These are phyloP conservation scores for Acanthamoeba sp. DNA, from an alignment of 208 protist species.

Conservation along the genomic window DNA sequence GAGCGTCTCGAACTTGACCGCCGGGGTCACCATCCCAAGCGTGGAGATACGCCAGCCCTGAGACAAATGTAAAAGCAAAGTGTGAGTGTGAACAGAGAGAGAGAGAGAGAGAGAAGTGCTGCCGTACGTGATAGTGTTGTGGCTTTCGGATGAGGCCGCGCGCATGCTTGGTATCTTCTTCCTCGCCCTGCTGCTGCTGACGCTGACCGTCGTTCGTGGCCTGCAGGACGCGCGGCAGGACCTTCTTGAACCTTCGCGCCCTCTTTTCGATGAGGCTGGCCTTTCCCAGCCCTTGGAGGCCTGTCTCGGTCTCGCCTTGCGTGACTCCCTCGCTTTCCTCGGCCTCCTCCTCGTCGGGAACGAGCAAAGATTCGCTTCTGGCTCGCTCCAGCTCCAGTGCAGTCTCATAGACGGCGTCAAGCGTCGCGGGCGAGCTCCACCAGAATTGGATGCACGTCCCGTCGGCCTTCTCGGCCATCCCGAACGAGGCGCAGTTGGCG, in stretches of 20 bases:
- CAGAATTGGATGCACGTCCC: slow-evolving; percentile 62
- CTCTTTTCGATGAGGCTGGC: slow-evolving; percentile 46
- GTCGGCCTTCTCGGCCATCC: slow-evolving; percentile 53
- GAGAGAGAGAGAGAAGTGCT: too few relatives aligned
- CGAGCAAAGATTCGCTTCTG: background rate
- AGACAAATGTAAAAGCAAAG: background rate
- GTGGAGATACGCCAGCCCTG: slow-evolving; percentile 51
- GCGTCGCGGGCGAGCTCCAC: slow-evolving; percentile 5
- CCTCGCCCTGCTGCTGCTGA: background rate
- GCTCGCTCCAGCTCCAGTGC: background rate
- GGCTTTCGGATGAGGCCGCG: slow-evolving; percentile 22
- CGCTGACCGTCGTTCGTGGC: background rate
- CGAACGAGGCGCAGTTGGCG: background rate
- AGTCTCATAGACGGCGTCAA: background rate
- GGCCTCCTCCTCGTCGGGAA: background rate
- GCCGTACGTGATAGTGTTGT: background rate
- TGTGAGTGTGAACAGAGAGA: too few relatives aligned
- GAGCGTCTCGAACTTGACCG: background rate
- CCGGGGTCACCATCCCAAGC: slow-evolving; percentile 35
- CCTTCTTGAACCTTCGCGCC: slow-evolving; percentile 47
- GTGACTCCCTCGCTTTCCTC: background rate
- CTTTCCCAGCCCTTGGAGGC: background rate
- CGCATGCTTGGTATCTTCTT: background rate
- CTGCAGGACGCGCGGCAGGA: slow-evolving; percentile 31
- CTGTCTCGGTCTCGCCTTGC: background rate